Percentiles rank a stretch among this genome's conserved stretches.
Evolutionary conservation across 139 green algal genomes (phyloP).

Genomic region (Haematococcus lacustris): DNA sequence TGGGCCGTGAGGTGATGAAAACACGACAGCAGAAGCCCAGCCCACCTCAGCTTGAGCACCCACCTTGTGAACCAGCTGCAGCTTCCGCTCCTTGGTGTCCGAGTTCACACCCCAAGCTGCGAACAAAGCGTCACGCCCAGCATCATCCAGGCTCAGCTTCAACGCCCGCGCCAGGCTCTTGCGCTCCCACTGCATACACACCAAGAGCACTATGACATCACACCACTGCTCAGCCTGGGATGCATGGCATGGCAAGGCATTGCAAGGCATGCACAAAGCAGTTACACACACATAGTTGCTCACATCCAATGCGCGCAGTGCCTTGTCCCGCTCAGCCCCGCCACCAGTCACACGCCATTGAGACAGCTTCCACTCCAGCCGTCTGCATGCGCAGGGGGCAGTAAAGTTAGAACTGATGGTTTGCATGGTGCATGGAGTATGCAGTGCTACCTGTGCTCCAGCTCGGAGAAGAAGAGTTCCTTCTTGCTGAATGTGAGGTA

Average conservation of each 20-base stretch:
- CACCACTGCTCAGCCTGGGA: neutral
- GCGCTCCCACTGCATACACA: slow-evolving; percentile 36
- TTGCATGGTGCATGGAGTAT: neutral
- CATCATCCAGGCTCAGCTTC: slow-evolving; percentile 30
- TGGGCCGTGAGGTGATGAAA: too few relatives aligned
- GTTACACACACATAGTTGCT: too few relatives aligned
- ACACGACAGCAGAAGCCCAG: too few relatives aligned
- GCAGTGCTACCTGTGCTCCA: slow-evolving; percentile 18
- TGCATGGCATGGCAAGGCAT: neutral
- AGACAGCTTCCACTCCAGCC: too few relatives aligned
- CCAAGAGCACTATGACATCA: neutral
- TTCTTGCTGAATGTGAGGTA: slow-evolving; percentile 42
- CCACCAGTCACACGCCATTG: too few relatives aligned
- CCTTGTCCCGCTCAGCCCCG: too few relatives aligned
- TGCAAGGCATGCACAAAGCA: neutral
- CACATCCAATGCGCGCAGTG: too few relatives aligned
- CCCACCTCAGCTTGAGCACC: too few relatives aligned
- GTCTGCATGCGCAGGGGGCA: too few relatives aligned
- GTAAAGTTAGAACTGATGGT: too few relatives aligned
- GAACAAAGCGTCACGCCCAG: slow-evolving; percentile 39
- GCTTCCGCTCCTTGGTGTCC: slow-evolving; percentile 46
- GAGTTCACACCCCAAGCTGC: slow-evolving; percentile 26
- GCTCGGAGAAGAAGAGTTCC: slow-evolving; percentile 59
- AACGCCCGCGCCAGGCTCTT: slow-evolving; percentile 37
- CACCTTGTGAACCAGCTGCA: slow-evolving; percentile 44